phyloP scores from a whole-genome alignment of 352 stramenopile species.

The Achlya hypogyna region DNA sequence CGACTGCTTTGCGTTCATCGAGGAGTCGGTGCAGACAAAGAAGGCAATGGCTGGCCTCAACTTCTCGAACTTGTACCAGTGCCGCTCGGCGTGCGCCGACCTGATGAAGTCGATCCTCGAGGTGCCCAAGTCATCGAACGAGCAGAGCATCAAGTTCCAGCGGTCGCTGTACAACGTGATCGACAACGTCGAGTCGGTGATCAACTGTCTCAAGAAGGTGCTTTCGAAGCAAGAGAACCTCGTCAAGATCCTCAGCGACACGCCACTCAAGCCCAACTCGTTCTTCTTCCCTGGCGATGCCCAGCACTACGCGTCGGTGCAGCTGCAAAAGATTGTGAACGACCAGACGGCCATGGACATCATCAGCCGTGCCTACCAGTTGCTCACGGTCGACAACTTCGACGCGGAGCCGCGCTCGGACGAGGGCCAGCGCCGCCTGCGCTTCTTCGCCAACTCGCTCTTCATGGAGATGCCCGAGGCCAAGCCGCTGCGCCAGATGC shows the following conservation, averaged over 20 bases:
- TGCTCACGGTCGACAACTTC: constrained; percentile 85
- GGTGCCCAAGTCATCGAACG: constrained; percentile 59
- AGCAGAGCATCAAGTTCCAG: constrained; percentile 84
- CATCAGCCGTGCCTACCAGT: constrained; percentile 71
- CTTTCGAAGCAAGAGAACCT: constrained; percentile 77
- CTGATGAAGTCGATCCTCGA: constrained; percentile 82
- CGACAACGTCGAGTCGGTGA: constrained; percentile 67
- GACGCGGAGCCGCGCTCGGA: constrained; percentile 80
- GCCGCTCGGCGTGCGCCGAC: constrained; percentile 49
- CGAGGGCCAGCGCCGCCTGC: constrained; percentile 72
- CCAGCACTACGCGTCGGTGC: constrained; percentile 72
- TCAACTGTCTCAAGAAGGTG: constrained; percentile 81
- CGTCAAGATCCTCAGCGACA: constrained; percentile 78
- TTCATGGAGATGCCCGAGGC: constrained; percentile 87
- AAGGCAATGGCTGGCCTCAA: constrained; percentile 76
- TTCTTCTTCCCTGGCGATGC: constrained; percentile 83
- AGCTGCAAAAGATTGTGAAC: constrained; percentile 73
- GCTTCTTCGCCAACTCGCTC: constrained; percentile 82
- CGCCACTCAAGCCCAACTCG: constrained; percentile 74
- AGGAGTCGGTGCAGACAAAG: constrained; percentile 69
- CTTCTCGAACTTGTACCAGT: constrained; percentile 67
- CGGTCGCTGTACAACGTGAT: constrained; percentile 76
- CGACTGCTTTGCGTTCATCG: constrained; percentile 81
- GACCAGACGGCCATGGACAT: constrained; percentile 76
- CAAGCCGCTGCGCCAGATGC: constrained; percentile 78